Evolutionary conservation across 805 yeast genomes (phyloP), one percentile per base, ranked within the genome.

Genomic region (Ogataea siamensis): DNA sequence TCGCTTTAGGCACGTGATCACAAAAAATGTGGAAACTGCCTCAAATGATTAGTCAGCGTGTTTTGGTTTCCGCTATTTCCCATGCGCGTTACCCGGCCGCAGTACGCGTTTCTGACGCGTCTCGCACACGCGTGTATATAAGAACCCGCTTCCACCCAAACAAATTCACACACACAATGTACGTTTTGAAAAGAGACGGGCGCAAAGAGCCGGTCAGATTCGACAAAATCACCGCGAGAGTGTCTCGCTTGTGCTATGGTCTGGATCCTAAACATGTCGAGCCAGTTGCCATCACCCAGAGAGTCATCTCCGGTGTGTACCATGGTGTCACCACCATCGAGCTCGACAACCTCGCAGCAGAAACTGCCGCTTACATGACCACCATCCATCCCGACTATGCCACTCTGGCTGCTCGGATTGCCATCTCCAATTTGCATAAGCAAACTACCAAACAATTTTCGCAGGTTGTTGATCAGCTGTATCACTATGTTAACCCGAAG

Each of bases 381-480:
- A 91, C 98, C 9, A 77, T 86, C 46, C 98, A 91, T 63, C 98
- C 98, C n/a, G 98, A 93, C 67, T 89, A 91, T 55, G 96, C 97
- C 18, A 79, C 81, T 28, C 73, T 88, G 53, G 97, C 97, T 38
- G 97, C 98, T 23, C 81, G 99, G 68, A 83, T 91, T 45, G 97
- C 98, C 14, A 82, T 93, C 39, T 86, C 96, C 28, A 87, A 87
- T 63, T 73, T 93, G 58, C 97, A 91, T 70, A 89, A 89, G 67
- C 95, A 88, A 67, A 89, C 97, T 37, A 84, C 87, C 44, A 84
- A 85, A 64, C 83, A 74, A 56, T 91, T 85, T 54, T 82, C 94
- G 26, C 80, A 78, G 52, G 95, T 87, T 33, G 67, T 85, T 39
- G 73, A 74, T 44, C 81, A 82, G 42, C 71, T 91, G 51, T 87